These are phyloP conservation scores for Leonotis leonurus DNA, from an alignment of 257 asterid species.

Conservation along the genomic window DNA sequence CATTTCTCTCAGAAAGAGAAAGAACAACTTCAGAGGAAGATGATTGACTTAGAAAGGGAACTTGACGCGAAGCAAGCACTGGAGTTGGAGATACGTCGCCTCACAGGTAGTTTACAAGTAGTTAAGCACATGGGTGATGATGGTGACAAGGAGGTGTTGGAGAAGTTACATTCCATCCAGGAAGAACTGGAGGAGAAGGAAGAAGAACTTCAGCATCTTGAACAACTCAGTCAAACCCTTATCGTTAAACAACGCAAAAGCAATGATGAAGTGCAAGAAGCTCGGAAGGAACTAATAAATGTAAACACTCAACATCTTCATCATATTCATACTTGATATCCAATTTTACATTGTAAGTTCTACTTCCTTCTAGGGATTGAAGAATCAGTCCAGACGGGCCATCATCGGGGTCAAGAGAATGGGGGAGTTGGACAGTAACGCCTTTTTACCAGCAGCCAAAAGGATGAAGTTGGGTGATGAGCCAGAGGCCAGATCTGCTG, in stretches of 20 bases:
- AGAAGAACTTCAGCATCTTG: slow-evolving; percentile 48
- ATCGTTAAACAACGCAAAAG: slow-evolving; percentile 53
- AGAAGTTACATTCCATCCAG: slow-evolving; percentile 33
- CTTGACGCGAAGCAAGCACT: slow-evolving; percentile 64
- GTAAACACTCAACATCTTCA: slow-evolving; percentile 34
- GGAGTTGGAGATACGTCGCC: slow-evolving; percentile 46
- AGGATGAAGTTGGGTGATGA: slow-evolving; percentile 31
- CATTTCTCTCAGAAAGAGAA: slow-evolving; percentile 34
- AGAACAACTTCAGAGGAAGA: slow-evolving; percentile 46
- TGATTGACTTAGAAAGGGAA: slow-evolving; percentile 53
- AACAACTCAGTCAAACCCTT: slow-evolving; percentile 48
- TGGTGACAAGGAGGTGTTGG: slow-evolving; percentile 42
- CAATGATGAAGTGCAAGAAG: slow-evolving; percentile 76
- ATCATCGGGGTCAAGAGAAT: slow-evolving; percentile 61
- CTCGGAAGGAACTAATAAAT: slow-evolving; percentile 59
- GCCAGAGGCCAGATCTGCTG: slow-evolving; percentile 35
- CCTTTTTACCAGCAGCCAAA: slow-evolving; percentile 57
- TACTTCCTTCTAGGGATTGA: slow-evolving; percentile 35
- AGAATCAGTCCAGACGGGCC: slow-evolving; percentile 15
- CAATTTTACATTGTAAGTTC: background rate
- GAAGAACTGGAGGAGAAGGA: slow-evolving; percentile 55
- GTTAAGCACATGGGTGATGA: slow-evolving; percentile 55
- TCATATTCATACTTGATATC: background rate
- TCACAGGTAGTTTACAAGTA: slow-evolving; percentile 42
- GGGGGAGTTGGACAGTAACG: slow-evolving; percentile 55